phyloP scores from a whole-genome alignment of 306 rosid species.

The Psophocarpus tetragonolobus region DNA sequence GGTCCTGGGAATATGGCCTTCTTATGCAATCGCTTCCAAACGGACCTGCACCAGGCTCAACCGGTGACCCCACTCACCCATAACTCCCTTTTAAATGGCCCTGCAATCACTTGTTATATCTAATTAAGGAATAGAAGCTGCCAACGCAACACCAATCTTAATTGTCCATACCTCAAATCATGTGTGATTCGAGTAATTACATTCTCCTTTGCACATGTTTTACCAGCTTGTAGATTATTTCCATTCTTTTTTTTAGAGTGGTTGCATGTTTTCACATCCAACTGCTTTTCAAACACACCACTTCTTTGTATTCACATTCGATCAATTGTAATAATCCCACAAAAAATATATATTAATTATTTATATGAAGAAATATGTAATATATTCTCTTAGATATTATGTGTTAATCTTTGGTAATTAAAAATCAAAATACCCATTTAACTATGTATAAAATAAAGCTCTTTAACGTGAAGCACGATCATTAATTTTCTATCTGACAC shows the following conservation, averaged over 20 bases:
- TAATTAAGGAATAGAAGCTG: neutral
- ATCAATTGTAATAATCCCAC: neutral
- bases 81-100: neutral
- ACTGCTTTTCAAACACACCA: neutral
- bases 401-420: neutral
- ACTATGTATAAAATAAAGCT: neutral
- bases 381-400: neutral
- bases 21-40: constrained; percentile 31
- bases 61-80: constrained; percentile 17
- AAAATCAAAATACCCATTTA: neutral
- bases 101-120: neutral
- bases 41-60: neutral
- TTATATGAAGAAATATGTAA: neutral
- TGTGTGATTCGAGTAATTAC: neutral
- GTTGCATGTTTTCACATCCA: constrained; percentile 25
- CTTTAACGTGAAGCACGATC: neutral
- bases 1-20: constrained; percentile 26
- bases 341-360: neutral
- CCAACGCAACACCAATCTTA: neutral
- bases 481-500: neutral
- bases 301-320: constrained; percentile 22
- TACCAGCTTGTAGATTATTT: neutral
- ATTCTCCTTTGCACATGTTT: neutral
- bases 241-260: neutral
- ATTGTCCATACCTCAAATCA: neutral